Conservation (phyloP, 176 grass and related monocot genomes). For the Oryza australiensis region DNA sequence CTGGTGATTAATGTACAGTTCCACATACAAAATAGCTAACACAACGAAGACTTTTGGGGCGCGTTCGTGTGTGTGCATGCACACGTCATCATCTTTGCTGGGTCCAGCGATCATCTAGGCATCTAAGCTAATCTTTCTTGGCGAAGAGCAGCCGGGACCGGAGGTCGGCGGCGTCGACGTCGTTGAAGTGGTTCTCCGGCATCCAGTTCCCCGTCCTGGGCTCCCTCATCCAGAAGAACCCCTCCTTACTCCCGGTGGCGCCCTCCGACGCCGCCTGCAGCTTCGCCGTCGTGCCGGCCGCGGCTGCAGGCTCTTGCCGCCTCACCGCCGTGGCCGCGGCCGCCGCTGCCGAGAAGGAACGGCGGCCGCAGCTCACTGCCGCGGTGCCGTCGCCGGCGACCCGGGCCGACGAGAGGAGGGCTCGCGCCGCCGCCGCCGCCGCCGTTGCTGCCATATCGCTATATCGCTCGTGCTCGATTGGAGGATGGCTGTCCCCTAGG, state of each 20-base stretch:
- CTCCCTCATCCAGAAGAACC: constrained; percentile 69
- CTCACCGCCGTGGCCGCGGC: background rate
- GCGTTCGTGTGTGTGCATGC: background rate
- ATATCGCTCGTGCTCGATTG: background rate
- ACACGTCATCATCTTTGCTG: background rate
- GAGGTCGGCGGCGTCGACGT: constrained; percentile 47
- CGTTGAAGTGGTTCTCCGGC: constrained; percentile 53
- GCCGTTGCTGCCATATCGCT: background rate
- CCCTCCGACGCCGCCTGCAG: background rate
- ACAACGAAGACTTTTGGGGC: background rate
- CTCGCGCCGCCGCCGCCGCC: background rate
- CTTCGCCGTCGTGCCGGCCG: too few relatives aligned
- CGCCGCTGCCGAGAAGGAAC: background rate
- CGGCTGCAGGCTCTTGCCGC: background rate
- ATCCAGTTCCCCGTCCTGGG: constrained; percentile 68
- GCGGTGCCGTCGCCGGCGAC: background rate
- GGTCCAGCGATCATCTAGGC: background rate
- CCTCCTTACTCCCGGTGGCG: background rate
- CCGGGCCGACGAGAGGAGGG: constrained; percentile 10
- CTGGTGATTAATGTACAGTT: too few relatives aligned
- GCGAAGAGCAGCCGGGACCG: constrained; percentile 45
- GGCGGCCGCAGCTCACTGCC: background rate
- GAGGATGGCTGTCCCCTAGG: background rate
- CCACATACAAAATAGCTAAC: too few relatives aligned
- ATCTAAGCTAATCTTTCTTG: constrained; percentile 31